These are phyloP conservation scores for Raddia guianensis DNA, from an alignment of 176 grass and related monocot species.

Conservation along the genomic window DNA sequence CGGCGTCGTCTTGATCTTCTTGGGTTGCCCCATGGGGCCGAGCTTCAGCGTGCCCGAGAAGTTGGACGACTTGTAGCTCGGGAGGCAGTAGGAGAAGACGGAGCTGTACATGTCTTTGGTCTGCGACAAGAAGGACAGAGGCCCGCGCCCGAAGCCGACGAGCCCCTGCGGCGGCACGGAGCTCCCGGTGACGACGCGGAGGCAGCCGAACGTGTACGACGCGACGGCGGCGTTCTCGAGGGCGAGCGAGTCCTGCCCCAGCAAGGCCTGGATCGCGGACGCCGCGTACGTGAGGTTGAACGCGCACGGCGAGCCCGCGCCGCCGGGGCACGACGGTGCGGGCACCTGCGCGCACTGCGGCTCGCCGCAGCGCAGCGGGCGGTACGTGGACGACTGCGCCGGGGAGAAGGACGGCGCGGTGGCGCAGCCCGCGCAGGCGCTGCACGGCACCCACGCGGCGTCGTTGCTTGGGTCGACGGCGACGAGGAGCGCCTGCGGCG, in stretches of 20 bases:
- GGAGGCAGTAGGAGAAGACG: conserved; percentile 87
- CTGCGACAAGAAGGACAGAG: conserved; percentile 74
- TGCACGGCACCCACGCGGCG: conserved; percentile 75
- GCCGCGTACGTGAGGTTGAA: conserved; percentile 64
- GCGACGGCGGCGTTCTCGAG: conserved; percentile 35
- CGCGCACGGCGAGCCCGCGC: conserved; percentile 44
- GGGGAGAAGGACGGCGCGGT: conserved; percentile 48
- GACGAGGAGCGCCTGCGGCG: conserved; percentile 60
- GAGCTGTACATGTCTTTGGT: conserved; percentile 55
- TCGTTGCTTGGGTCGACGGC: conserved; percentile 89
- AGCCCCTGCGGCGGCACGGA: conserved; percentile 71
- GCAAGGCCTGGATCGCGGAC: conserved; percentile 63
- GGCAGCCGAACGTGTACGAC: conserved; percentile 74
- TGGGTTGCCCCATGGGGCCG: conserved; percentile 56
- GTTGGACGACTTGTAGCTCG: conserved; percentile 72
- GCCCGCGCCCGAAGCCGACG: conserved; percentile 75
- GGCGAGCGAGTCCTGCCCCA: conserved; percentile 60
- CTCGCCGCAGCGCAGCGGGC: conserved; percentile 49
- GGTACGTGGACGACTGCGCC: conserved; percentile 54
- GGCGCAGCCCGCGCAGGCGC: conserved; percentile 57
- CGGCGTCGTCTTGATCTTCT: conserved; percentile 67
- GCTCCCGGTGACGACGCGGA: conserved; percentile 49
- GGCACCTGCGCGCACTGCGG: conserved; percentile 63
- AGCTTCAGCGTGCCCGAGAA: conserved; percentile 80
- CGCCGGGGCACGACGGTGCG: conserved; percentile 41